Evolutionary conservation across 805 yeast species (phyloP).

Genomic region (Blastobotrys americana): DNA sequence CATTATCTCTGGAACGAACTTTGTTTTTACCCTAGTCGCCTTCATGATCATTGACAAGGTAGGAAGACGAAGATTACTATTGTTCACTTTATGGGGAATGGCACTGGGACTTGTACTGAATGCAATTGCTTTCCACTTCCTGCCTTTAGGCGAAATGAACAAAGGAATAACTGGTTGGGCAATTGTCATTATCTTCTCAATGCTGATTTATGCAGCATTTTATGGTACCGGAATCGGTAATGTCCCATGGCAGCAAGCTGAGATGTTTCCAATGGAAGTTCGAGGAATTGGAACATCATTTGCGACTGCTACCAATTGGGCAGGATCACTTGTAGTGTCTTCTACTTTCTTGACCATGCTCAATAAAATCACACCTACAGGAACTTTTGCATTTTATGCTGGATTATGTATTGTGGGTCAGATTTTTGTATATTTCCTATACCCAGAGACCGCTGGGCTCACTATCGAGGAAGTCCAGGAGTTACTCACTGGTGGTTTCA

Average conservation of each 20-base stretch:
- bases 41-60: conserved; percentile 78
- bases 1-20: conserved; percentile 90
- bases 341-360: conserved; percentile 92
- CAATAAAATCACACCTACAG: conserved; percentile 86
- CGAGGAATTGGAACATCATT: conserved; percentile 88
- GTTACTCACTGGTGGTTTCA: conserved; percentile 76
- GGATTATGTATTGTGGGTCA: conserved; percentile 68
- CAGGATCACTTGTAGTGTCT: conserved; percentile 85
- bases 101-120: conserved; percentile 64
- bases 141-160: conserved; percentile 48
- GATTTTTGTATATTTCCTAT: conserved; percentile 69
- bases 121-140: conserved; percentile 86
- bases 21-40: conserved; percentile 78
- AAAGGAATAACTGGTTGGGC: conserved; percentile 76
- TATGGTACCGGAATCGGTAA: conserved; percentile 95
- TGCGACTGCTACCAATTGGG: conserved; percentile 93
- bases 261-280: conserved; percentile 86
- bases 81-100: conserved; percentile 84
- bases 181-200: conserved; percentile 71
- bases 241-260: conserved; percentile 98
- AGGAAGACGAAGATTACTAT: conserved; percentile 78
- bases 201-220: conserved; percentile 81
- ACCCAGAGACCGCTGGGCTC: conserved; percentile 87
- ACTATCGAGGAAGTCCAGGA: conserved; percentile 87
- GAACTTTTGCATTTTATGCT: conserved; percentile 88